Conservation (phyloP, 164 flowering plant genomes). For the Annona cherimola region DNA sequence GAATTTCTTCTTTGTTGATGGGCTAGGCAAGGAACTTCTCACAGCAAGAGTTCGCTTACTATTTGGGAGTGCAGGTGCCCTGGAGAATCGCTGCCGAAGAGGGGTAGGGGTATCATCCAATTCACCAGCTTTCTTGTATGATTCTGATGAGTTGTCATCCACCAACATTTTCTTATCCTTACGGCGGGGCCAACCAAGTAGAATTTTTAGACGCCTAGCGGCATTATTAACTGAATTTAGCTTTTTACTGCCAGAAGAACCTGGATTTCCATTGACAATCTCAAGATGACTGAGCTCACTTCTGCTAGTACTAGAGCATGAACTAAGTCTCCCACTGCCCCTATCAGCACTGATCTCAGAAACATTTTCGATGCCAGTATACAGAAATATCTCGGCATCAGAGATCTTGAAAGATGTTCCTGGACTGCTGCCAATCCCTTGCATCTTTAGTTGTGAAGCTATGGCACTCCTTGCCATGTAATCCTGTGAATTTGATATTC, state of each 20-base stretch:
- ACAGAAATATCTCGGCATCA: slow-evolving; percentile 75
- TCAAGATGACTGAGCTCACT: slow-evolving; percentile 39
- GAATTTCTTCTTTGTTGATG: slow-evolving; percentile 64
- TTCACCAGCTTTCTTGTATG: slow-evolving; percentile 29
- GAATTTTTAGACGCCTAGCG: slow-evolving; percentile 50
- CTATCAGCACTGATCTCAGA: slow-evolving; percentile 28
- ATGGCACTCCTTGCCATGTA: slow-evolving; percentile 38
- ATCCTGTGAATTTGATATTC: slow-evolving; percentile 42
- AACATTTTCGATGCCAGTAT: slow-evolving; percentile 45
- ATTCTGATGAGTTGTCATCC: slow-evolving; percentile 28
- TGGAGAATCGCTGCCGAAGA: slow-evolving; percentile 63
- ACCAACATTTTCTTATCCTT: slow-evolving; percentile 33
- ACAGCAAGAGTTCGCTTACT: slow-evolving; percentile 67
- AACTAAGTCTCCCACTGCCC: slow-evolving; percentile 28
- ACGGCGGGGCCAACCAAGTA: slow-evolving; percentile 57
- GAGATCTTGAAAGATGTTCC: slow-evolving; percentile 80
- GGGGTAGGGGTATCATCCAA: slow-evolving; percentile 56
- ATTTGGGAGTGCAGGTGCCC: slow-evolving; percentile 43
- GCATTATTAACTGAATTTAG: slow-evolving; percentile 36
- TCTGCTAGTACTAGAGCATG: slow-evolving; percentile 29
- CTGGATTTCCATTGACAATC: slow-evolving; percentile 13
- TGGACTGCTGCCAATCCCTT: slow-evolving; percentile 64
- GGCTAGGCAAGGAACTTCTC: slow-evolving; percentile 69
- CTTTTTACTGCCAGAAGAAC: slow-evolving; percentile 22
- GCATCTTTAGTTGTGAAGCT: slow-evolving; percentile 49